Conservation (phyloP, 371 early-diverging fungal genomes). For the Conidiobolus incongruus region DNA sequence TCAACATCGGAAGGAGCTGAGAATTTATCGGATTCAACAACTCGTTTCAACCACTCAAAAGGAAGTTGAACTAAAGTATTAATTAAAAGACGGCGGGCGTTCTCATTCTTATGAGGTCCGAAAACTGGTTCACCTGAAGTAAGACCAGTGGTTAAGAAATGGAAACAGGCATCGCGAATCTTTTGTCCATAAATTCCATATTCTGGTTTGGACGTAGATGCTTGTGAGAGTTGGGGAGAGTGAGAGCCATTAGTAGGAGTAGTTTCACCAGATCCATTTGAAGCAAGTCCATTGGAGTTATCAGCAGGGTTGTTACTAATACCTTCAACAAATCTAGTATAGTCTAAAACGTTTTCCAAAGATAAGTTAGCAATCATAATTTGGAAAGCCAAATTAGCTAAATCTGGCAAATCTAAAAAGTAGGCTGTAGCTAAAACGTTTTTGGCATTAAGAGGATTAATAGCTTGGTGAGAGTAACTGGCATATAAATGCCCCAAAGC, state of each 20-base stretch:
- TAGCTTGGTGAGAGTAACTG: constrained; percentile 12
- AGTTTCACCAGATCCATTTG: constrained; percentile 6
- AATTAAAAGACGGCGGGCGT: too few species aligned
- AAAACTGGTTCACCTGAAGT: too few species aligned
- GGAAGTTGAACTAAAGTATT: constrained; percentile 11
- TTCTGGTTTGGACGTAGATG: too few species aligned
- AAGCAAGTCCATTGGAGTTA: too few species aligned
- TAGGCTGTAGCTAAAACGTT: constrained; percentile 26
- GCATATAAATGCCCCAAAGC: constrained; percentile 24
- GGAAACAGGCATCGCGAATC: constrained; percentile 25
- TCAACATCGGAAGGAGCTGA: constrained; percentile 35
- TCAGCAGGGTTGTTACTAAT: too few species aligned
- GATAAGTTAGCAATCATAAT: constrained; percentile 20
- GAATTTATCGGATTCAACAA: constrained; percentile 35
- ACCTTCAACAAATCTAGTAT: constrained; percentile 18
- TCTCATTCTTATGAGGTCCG: too few species aligned
- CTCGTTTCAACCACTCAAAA: constrained; percentile 22
- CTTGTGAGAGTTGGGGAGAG: constrained; percentile 5
- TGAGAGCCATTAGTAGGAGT: constrained; percentile 21
- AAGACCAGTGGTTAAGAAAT: constrained; percentile 7
- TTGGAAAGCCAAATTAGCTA: constrained; percentile 22
- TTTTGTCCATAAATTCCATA: constrained; percentile 9
- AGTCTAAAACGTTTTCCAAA: constrained; percentile 20
- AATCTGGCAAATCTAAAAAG: constrained; percentile 25
- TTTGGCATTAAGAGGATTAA: constrained; percentile 15